Evolutionary conservation across 495 filamentous ascomycete species (phyloP), one percentile per base, ranked within the genome.

Genomic region (Corynascus novoguineensis): DNA sequence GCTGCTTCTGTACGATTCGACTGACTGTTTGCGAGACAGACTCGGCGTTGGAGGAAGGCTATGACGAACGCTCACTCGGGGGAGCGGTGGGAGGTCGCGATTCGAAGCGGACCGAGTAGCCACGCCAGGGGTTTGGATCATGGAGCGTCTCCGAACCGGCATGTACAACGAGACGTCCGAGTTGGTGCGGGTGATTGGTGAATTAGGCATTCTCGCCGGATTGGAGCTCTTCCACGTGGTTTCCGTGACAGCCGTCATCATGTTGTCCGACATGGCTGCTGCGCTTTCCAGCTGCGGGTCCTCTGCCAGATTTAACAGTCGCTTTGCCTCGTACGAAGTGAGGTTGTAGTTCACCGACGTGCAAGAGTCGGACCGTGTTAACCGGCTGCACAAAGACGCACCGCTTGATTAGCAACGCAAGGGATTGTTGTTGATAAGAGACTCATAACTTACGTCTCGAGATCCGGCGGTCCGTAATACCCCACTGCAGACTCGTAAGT

Each of bases 121-220:
- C 28, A 79, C 62, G 11, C 76, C 76, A 2, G 76, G 76, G 4
- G 69, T 79, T 61, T 68, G 71, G 24, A 77, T 72, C 6, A 77
- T 53, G 21, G 75, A 78, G 31, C 72, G 72, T 38, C 76, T 65
- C 40, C 76, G 68, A 55, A 76, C 72, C 12, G 76, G 76, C 48
- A 74, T 69, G 56, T 78, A 78, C 15, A 79, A 55, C 19, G 76
- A 78, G 31, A 71, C 9, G 12, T 78, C 75, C 8, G 75, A 77
- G 55, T 66, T 72, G 19, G 65, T 63, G 9, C 71, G 70, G 29
- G 59, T 67, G 12, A 77, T 64, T 4, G 68, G 56, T 5, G 69
- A 44, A 29, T 53, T 62, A 4, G 64, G 50, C 1, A 69, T 66
- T 24, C 68, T 57, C 28, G 68, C 51, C 21, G 69, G 69, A 58